These are phyloP conservation scores for Trichoderma semiorbis DNA, from an alignment of 2,329 filamentous ascomycete species.

Conservation along the genomic window DNA sequence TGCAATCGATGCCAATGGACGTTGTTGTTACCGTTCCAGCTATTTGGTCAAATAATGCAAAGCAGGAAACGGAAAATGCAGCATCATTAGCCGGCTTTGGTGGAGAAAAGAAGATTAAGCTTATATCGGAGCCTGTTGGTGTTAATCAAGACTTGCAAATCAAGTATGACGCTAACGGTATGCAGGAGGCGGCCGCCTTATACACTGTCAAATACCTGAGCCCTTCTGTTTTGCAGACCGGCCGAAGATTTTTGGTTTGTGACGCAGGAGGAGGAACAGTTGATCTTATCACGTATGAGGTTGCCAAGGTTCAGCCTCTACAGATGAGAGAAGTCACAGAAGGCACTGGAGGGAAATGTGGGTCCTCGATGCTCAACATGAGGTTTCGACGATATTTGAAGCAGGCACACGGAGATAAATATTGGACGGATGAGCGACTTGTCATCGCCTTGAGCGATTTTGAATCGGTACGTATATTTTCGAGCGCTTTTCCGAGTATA, in stretches of 20 bases:
- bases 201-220: conserved; percentile 45
- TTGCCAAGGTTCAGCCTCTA: conserved; percentile 40
- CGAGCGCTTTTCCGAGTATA: conserved; percentile 22
- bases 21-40: conserved; percentile 57
- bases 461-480: conserved; percentile 43
- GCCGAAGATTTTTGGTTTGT: conserved; percentile 50
- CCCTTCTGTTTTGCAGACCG: conserved; percentile 39
- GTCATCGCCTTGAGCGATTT: conserved; percentile 42
- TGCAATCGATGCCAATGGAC: conserved; percentile 45
- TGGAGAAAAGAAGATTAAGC: conserved; percentile 40
- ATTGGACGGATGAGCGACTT: conserved; percentile 42
- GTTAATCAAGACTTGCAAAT: background rate
- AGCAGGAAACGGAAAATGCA: conserved; percentile 45
- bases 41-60: conserved; percentile 55
- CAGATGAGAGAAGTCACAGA: conserved; percentile 48
- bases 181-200: conserved; percentile 48
- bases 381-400: conserved; percentile 45
- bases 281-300: conserved; percentile 52
- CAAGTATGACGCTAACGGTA: conserved; percentile 4
- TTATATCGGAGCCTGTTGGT: conserved; percentile 48
- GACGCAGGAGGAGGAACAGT: conserved; percentile 55
- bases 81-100: conserved; percentile 39
- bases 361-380: conserved; percentile 48
- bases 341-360: conserved; percentile 48
- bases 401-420: conserved; percentile 41